Evolutionary conservation across 331 rosid genomes (phyloP).

Genomic region (Malus hybrid): DNA sequence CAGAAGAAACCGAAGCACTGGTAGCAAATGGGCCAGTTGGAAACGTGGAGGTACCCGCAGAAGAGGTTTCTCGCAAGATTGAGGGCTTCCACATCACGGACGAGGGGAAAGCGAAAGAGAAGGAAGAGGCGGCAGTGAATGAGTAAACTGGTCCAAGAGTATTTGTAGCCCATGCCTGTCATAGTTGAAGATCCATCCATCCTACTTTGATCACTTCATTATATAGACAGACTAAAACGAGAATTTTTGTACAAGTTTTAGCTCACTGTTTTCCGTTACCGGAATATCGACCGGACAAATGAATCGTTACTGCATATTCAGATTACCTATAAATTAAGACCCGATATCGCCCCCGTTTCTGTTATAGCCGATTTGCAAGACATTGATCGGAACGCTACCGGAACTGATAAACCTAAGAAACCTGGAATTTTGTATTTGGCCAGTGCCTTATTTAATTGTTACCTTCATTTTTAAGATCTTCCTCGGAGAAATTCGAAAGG

Average conservation of each 20-base stretch:
- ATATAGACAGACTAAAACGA: neutral
- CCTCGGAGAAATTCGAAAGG: neutral
- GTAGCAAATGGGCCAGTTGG: slow-evolving; percentile 32
- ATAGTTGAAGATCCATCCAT: neutral
- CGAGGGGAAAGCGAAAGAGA: slow-evolving; percentile 32
- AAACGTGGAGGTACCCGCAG: slow-evolving; percentile 33
- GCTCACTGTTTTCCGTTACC: neutral
- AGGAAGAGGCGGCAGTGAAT: slow-evolving; percentile 29
- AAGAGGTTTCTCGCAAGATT: slow-evolving; percentile 52
- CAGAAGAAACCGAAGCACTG: slow-evolving; percentile 34
- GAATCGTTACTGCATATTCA: neutral
- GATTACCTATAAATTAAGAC: too few species aligned
- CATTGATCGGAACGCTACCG: neutral
- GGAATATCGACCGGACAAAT: neutral
- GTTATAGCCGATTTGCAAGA: too few species aligned
- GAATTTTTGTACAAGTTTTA: slow-evolving; percentile 16
- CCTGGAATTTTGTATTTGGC: neutral
- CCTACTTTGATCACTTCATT: neutral
- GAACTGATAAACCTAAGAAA: neutral
- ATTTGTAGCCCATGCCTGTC: neutral
- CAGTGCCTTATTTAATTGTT: too few species aligned
- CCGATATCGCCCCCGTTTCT: too few species aligned
- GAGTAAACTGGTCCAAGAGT: slow-evolving; percentile 3
- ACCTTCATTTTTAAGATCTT: neutral
- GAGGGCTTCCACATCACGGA: slow-evolving; percentile 50